Evolutionary conservation across 192 early-diverging fungal species (phyloP).

Genomic region (Entomortierella chlamydospora): DNA sequence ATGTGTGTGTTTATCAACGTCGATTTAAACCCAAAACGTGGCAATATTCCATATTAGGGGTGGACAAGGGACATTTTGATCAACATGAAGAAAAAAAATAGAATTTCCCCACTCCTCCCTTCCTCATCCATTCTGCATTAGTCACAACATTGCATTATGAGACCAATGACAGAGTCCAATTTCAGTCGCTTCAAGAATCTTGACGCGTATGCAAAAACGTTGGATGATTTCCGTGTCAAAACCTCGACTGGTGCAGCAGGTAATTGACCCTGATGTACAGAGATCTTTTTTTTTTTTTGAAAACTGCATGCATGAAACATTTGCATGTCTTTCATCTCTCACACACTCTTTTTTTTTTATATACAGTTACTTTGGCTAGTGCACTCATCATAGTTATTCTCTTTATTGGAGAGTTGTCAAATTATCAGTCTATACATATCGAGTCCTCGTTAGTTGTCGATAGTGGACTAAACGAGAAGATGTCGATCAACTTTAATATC

Average conservation of each 20-base stretch:
- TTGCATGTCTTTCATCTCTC: neutral
- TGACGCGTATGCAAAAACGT: slow-evolving; percentile 94
- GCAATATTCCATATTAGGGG: no score
- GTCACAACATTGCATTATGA: neutral
- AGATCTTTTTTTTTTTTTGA: no score
- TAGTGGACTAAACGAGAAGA: slow-evolving; percentile 84
- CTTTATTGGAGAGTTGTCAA: slow-evolving; percentile 82
- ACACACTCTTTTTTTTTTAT: neutral
- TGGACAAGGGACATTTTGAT: no score
- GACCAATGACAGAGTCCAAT: slow-evolving; percentile 55
- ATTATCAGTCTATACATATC: slow-evolving; percentile 76
- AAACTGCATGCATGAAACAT: no score
- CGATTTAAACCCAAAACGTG: no score
- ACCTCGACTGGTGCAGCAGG: slow-evolving; percentile 50
- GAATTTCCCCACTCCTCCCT: no score
- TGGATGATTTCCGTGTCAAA: slow-evolving; percentile 88
- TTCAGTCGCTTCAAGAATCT: slow-evolving; percentile 68
- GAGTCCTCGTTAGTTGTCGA: slow-evolving; percentile 86
- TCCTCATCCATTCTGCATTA: no score
- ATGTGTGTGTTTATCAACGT: no score
- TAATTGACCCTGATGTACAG: neutral
- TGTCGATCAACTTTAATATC: slow-evolving; percentile 90
- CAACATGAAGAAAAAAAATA: no score
- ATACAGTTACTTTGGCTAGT: slow-evolving; percentile 81
- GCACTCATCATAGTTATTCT: slow-evolving; percentile 80